phyloP scores from a whole-genome alignment of 306 rosid genomes.

The Lagenaria siceraria region DNA sequence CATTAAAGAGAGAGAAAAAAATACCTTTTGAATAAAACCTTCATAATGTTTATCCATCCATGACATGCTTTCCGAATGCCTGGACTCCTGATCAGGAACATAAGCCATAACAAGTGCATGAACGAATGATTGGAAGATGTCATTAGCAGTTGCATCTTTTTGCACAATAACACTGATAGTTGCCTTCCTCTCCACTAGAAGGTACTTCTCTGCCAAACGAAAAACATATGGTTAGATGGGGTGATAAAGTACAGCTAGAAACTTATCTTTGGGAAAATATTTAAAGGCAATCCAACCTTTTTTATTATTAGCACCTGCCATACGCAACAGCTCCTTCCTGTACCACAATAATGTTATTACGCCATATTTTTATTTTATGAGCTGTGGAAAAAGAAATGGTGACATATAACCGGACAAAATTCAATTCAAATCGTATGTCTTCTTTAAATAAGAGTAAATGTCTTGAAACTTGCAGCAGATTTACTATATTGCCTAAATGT shows the following conservation, averaged over 20 bases:
- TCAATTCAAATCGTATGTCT: neutral
- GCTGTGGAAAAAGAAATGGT: conserved; percentile 10
- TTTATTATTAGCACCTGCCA: conserved; percentile 44
- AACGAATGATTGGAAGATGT: conserved; percentile 55
- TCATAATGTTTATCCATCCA: conserved; percentile 76
- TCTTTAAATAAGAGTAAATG: neutral
- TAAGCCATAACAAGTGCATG: conserved; percentile 58
- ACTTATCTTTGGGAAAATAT: neutral
- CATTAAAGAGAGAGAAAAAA: conserved; percentile 5
- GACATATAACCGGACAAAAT: neutral
- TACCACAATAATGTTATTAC: neutral
- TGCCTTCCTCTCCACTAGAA: conserved; percentile 72
- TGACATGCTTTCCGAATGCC: conserved; percentile 52
- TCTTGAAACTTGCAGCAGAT: neutral
- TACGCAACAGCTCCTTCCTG: conserved; percentile 50
- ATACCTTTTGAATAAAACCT: conserved; percentile 57
- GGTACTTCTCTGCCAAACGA: conserved; percentile 53
- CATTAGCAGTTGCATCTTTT: conserved; percentile 62
- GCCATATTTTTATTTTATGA: neutral
- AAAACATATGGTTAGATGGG: conserved; percentile 3
- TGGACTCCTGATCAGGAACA: conserved; percentile 24
- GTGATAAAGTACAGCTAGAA: conserved; percentile 8
- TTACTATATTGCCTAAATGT: neutral
- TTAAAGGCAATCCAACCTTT: conserved; percentile 38
- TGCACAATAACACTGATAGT: conserved; percentile 41